These are phyloP conservation scores for Eleusine indica DNA, from an alignment of 176 grass and related monocot species.

Conservation along the genomic window DNA sequence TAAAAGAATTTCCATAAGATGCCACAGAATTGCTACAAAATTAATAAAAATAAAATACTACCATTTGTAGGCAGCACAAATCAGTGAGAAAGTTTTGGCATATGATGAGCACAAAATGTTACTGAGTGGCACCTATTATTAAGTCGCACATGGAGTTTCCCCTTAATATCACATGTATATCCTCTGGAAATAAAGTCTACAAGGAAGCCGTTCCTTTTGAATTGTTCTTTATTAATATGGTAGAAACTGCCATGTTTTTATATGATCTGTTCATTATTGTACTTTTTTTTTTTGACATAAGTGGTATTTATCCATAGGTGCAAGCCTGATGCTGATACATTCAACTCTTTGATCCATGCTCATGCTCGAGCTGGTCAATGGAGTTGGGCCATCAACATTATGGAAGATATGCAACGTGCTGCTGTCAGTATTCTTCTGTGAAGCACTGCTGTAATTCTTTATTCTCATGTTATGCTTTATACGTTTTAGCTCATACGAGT, in stretches of 20 bases:
- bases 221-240: not conserved
- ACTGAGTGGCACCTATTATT: not conserved
- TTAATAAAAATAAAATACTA: not conserved
- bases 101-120: not conserved
- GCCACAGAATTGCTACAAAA: not conserved
- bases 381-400: constrained; percentile 94
- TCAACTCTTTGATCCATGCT: constrained; percentile 84
- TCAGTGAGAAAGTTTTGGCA: not conserved
- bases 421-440: constrained; percentile 66
- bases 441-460: constrained; percentile 6
- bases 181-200: constrained; percentile 10
- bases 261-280: constrained; percentile 30
- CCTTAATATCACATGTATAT: constrained; percentile 12
- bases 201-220: not conserved
- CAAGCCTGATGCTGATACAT: constrained; percentile 92
- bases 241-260: constrained; percentile 8
- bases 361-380: constrained; percentile 93
- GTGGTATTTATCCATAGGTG: constrained; percentile 56
- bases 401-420: constrained; percentile 97
- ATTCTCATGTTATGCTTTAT: not conserved
- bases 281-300: not conserved
- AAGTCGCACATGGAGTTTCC: not conserved
- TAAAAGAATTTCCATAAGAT: not conserved
- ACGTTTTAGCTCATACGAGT: not conserved
- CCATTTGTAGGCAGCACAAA: not conserved